phyloP scores from a whole-genome alignment of 768 basidiomycete genomes.

The Tricholoma sp. region DNA sequence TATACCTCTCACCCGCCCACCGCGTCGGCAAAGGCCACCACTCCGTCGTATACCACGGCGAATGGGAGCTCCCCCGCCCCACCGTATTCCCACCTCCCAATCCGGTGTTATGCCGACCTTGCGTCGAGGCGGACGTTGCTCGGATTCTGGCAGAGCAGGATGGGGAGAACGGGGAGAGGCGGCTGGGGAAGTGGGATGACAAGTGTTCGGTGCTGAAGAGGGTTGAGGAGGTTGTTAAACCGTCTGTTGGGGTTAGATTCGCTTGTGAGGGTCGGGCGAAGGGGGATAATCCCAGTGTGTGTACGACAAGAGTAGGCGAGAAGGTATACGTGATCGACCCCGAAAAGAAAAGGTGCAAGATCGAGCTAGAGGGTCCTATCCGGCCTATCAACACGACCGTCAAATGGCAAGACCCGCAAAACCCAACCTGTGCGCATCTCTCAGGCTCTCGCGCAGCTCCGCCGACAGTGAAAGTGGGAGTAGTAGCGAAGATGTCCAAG shows the following conservation, averaged over 20 bases:
- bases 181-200: constrained; percentile 1
- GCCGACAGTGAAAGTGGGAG: neutral
- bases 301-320: neutral
- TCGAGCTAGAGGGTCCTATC: constrained; percentile 20
- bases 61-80: constrained; percentile 1
- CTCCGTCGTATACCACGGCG: neutral
- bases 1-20: neutral
- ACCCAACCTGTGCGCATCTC: neutral
- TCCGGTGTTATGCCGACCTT: neutral
- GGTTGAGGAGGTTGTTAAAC: neutral
- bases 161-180: constrained; percentile 10
- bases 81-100: neutral
- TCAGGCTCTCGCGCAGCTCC: neutral
- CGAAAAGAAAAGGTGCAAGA: neutral
- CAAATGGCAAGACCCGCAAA: constrained; percentile 8
- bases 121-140: neutral
- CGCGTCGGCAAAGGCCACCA: neutral
- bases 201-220: neutral
- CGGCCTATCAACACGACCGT: constrained; percentile 20
- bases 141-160: constrained; percentile 16
- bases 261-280: neutral
- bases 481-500: neutral
- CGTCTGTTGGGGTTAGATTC: neutral
- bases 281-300: neutral
- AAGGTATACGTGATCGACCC: neutral